These are phyloP conservation scores for Neoboletus brunneissimus DNA, from an alignment of 768 basidiomycete genomes.

Conservation along the genomic window DNA sequence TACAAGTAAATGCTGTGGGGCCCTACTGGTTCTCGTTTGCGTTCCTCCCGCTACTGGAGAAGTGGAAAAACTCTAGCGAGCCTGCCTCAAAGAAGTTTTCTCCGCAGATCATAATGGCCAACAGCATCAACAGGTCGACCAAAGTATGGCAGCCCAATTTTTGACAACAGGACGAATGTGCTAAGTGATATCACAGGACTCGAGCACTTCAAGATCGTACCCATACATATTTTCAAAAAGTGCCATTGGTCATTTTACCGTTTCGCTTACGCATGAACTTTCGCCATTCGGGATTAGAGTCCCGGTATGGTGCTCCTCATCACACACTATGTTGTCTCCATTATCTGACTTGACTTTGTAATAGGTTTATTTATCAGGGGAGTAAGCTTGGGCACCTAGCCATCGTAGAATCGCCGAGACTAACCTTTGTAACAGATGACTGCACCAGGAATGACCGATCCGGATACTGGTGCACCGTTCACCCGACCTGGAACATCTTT, in stretches of 20 bases:
- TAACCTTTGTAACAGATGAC: background rate
- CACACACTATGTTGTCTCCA: background rate
- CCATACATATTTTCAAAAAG: background rate
- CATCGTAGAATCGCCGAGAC: background rate
- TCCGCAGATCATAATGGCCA: background rate
- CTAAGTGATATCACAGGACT: background rate
- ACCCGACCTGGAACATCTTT: background rate
- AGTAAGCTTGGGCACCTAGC: background rate
- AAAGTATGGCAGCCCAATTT: background rate
- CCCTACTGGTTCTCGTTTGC: background rate
- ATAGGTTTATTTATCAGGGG: background rate
- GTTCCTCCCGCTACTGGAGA: background rate
- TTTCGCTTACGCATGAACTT: background rate
- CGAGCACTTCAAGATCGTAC: background rate
- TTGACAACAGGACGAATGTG: background rate
- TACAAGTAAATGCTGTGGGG: too few species aligned
- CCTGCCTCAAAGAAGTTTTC: background rate
- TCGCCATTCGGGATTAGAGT: background rate
- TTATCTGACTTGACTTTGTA: background rate
- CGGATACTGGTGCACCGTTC: background rate
- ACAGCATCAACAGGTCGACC: background rate
- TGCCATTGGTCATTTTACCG: background rate
- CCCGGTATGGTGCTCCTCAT: background rate
- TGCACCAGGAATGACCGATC: background rate
- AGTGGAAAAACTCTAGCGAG: background rate